Percentiles rank a stretch among this genome's conserved stretches.
These are phyloP conservation scores for Magnolia changhungtana DNA, from an alignment of 164 flowering plant genomes.

Conservation along the genomic window DNA sequence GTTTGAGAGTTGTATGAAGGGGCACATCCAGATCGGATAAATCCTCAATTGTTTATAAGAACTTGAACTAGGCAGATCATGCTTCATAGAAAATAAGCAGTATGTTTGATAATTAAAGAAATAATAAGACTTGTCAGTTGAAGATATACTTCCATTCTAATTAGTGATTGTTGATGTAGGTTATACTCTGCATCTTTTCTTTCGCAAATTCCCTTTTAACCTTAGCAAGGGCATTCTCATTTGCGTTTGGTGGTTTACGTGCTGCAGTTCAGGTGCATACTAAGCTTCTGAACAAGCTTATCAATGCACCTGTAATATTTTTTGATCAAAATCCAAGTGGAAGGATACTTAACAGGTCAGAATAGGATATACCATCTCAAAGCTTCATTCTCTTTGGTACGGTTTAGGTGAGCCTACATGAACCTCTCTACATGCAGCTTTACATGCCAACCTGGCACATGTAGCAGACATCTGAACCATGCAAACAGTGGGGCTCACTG, in stretches of 20 bases:
- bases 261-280: conserved; percentile 81
- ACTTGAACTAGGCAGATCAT: neutral
- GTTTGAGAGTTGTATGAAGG: no score
- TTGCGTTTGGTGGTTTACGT: conserved; percentile 89
- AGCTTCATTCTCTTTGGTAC: neutral
- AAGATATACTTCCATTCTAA: neutral
- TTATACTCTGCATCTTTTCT: conserved; percentile 65
- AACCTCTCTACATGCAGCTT: neutral
- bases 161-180: conserved; percentile 32
- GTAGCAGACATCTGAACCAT: no score
- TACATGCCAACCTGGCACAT: neutral
- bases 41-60: no score
- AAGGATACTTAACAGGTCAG: conserved; percentile 89
- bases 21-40: no score
- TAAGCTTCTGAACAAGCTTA: conserved; percentile 54
- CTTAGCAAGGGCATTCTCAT: conserved; percentile 82
- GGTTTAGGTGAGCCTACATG: neutral
- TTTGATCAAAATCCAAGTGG: conserved; percentile 93
- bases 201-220: conserved; percentile 66
- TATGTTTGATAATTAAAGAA: neutral
- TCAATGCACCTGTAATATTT: conserved; percentile 68
- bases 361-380: neutral
- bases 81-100: neutral
- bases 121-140: neutral
- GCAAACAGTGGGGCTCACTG: neutral